Base-by-base conservation (phyloP, 2,329 filamentous ascomycete genomes). In the Ophiostoma pallidulum region DNA sequence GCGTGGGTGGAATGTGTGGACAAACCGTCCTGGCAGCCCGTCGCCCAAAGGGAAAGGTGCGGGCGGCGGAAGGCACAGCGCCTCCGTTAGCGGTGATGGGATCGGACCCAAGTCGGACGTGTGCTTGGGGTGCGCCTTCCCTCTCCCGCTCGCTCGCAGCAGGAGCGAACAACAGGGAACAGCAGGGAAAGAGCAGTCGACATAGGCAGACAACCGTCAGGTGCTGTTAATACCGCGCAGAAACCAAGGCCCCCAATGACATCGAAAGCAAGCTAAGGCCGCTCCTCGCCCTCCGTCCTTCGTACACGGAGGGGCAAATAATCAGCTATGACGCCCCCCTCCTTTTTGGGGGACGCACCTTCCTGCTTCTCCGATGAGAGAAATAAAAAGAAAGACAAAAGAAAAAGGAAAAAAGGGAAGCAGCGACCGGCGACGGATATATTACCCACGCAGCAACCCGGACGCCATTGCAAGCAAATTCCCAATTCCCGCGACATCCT, bases 391-490 rank as follows among this genome's bases (percentile, higher is more conserved):
- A 35, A 46, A 40, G 22, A 18, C 19, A 12, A n/a, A 9, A 24
- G 13, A 19, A 43, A 20, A 31, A 7, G 8, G 35, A 13, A 37
- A 40, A 26, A 32, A 20, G n/a, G 28, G 41, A 18, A 36, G 32
- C 26, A 36, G 32, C n/a, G n/a, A n/a, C n/a, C 24, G 36, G 39
- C 24, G 10, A 46, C 32, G 31, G 41, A 42, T 50, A 45, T 40
- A 47, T 38, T 50, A 41, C 38, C 48, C 32, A 41, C 41, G 28
- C 35, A 33, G 28, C 29, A 35, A 32, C 45, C 38, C n/a, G n/a
- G n/a, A n/a, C n/a, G n/a, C n/a, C n/a, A n/a, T n/a, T n/a, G n/a
- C n/a, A n/a, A n/a, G n/a, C n/a, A n/a, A n/a, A n/a, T n/a, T n/a
- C n/a, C n/a, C n/a, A n/a, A n/a, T n/a, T n/a, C n/a, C n/a, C n/a